These are phyloP conservation scores for Coniochaeta sp. DNA, from an alignment of 2,329 filamentous ascomycete species.

Conservation along the genomic window DNA sequence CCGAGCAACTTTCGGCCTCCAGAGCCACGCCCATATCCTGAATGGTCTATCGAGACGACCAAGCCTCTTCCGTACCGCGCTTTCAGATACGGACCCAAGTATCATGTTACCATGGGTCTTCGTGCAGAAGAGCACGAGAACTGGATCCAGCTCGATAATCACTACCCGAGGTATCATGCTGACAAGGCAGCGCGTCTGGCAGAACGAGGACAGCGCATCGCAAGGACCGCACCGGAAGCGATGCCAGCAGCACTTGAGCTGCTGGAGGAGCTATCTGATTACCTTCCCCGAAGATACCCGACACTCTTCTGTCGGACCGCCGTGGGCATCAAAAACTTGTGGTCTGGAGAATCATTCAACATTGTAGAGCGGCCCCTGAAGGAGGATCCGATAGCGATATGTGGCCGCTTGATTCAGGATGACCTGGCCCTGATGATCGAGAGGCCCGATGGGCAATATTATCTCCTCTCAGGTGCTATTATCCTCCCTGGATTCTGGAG, in stretches of 20 bases:
- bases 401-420: conserved; percentile 68
- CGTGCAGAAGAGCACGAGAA: conserved; percentile 62
- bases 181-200: conserved; percentile 62
- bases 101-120: conserved; percentile 71
- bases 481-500: conserved; percentile 80
- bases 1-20: conserved; percentile 53
- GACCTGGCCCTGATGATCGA: conserved; percentile 83
- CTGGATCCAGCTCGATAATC: conserved; percentile 81
- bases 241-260: conserved; percentile 68
- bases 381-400: conserved; percentile 74
- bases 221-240: conserved; percentile 60
- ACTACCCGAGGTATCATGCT: conserved; percentile 65
- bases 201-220: conserved; percentile 61
- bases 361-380: conserved; percentile 53
- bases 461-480: conserved; percentile 68
- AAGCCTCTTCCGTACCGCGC: conserved; percentile 71
- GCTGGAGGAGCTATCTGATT: conserved; percentile 62
- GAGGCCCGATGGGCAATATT: conserved; percentile 67
- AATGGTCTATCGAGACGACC: conserved; percentile 62
- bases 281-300: conserved; percentile 70
- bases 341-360: conserved; percentile 67
- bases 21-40: conserved; percentile 50
- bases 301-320: conserved; percentile 56
- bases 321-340: conserved; percentile 61
- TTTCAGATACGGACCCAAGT: conserved; percentile 70